phyloP scores from a whole-genome alignment of 1,284 basidiomycete species.

The Austroboletus niveus region DNA sequence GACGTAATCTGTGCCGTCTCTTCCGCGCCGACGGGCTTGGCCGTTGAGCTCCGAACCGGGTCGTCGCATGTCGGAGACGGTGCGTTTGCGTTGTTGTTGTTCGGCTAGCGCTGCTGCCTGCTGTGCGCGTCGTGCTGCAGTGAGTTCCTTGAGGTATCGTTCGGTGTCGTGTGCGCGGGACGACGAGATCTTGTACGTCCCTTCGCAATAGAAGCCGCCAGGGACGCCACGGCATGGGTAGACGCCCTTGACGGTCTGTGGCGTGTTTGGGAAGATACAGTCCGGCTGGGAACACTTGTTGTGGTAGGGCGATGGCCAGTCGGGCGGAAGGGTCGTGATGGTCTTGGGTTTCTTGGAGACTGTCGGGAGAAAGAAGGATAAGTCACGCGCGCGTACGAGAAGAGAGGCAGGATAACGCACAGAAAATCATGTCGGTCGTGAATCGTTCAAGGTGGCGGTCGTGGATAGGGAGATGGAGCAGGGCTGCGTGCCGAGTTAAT shows the following conservation, averaged over 20 bases:
- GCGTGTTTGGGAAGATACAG: slow-evolving; percentile 37
- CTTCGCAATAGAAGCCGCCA: slow-evolving; percentile 35
- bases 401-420: slow-evolving; percentile 15
- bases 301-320: slow-evolving; percentile 41
- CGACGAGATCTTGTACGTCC: slow-evolving; percentile 36
- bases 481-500: not conserved
- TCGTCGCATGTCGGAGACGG: slow-evolving; percentile 22
- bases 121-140: slow-evolving; percentile 17
- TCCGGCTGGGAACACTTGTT: slow-evolving; percentile 37
- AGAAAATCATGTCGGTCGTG: slow-evolving; percentile 28
- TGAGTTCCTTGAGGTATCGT: slow-evolving; percentile 29
- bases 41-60: slow-evolving; percentile 16
- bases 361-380: slow-evolving; percentile 1
- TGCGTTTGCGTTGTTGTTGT: slow-evolving; percentile 32
- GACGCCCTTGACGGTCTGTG: slow-evolving; percentile 35
- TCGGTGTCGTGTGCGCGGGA: slow-evolving; percentile 35
- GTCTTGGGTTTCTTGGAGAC: slow-evolving; percentile 30
- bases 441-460: slow-evolving; percentile 15
- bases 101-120: slow-evolving; percentile 9
- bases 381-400: not conserved
- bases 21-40: slow-evolving; percentile 14
- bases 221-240: slow-evolving; percentile 36
- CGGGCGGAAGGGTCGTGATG: slow-evolving; percentile 24
- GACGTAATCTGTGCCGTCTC: slow-evolving; percentile 10
- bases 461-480: not conserved